phyloP scores from a whole-genome alignment of 192 early-diverging fungal genomes.

The Irineochytrium annulatum region DNA sequence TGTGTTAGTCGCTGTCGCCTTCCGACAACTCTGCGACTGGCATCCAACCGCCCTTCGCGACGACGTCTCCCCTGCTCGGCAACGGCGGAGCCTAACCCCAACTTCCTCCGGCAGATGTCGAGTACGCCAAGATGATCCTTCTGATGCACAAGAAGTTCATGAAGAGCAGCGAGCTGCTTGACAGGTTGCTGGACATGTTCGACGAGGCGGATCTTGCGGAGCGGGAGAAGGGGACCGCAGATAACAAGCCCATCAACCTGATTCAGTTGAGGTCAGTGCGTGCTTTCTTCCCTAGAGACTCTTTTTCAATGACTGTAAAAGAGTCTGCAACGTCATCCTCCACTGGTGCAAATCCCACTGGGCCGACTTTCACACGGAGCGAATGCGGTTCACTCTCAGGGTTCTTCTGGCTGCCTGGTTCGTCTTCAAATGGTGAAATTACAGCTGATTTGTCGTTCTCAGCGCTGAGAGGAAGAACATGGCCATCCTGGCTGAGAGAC shows the following conservation, averaged over 20 bases:
- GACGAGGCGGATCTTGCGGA: slow-evolving; percentile 15
- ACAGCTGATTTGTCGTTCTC: slow-evolving; percentile 1
- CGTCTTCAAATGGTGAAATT: too few species aligned
- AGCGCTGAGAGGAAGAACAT: slow-evolving; percentile 22
- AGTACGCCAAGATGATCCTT: slow-evolving; percentile 37
- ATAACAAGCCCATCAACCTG: slow-evolving; percentile 14
- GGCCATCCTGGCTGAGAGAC: slow-evolving; percentile 26
- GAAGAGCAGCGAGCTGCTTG: slow-evolving; percentile 38
- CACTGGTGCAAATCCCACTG: slow-evolving; percentile 35
- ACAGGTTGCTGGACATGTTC: slow-evolving; percentile 41
- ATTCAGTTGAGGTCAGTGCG: slow-evolving; percentile 37
- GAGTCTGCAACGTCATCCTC: slow-evolving; percentile 42
- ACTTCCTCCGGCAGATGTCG: slow-evolving; percentile 28
- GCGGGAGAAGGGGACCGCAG: not conserved
- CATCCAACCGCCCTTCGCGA: too few species aligned
- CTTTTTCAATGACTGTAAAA: not conserved
- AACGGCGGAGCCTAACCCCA: too few species aligned
- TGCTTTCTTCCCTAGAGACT: not conserved
- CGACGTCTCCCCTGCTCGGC: too few species aligned
- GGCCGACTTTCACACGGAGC: slow-evolving; percentile 35
- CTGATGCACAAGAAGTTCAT: slow-evolving; percentile 42
- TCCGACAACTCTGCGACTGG: too few species aligned
- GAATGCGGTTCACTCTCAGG: slow-evolving; percentile 41
- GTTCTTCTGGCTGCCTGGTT: slow-evolving; percentile 33
- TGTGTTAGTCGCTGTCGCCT: too few species aligned